These are phyloP conservation scores for Venturia nashicola DNA, from an alignment of 2,329 filamentous ascomycete species.

Conservation along the genomic window DNA sequence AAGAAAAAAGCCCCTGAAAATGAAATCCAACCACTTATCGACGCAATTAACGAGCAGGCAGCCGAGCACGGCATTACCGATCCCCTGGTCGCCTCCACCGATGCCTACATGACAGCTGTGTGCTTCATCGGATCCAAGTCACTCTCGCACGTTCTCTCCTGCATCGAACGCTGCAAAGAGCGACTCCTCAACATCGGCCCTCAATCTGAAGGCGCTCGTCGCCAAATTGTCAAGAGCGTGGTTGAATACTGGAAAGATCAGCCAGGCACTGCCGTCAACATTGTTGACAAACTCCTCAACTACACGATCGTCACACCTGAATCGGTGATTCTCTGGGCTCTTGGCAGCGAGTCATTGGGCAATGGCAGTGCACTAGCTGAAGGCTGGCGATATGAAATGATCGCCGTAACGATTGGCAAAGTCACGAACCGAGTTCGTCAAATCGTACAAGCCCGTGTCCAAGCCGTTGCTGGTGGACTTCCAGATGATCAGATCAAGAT, in stretches of 20 bases:
- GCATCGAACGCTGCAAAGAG: slow-evolving; percentile 89
- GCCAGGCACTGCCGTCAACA: slow-evolving; percentile 80
- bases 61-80: slow-evolving; percentile 55
- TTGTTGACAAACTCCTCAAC: slow-evolving; percentile 93
- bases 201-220: slow-evolving; percentile 60
- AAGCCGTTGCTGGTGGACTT: slow-evolving; percentile 15
- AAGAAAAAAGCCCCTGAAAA: slow-evolving; percentile 76
- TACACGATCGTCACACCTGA: slow-evolving; percentile 85
- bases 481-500: slow-evolving; percentile 40
- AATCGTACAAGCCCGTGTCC: slow-evolving; percentile 53
- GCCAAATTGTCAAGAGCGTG: slow-evolving; percentile 82
- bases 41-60: slow-evolving; percentile 70
- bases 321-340: slow-evolving; percentile 80
- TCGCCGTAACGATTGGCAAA: slow-evolving; percentile 78
- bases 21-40: slow-evolving; percentile 71
- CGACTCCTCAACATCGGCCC: slow-evolving; percentile 69
- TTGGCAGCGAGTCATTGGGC: slow-evolving; percentile 48
- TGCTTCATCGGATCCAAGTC: slow-evolving; percentile 93
- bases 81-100: slow-evolving; percentile 73
- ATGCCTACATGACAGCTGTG: slow-evolving; percentile 87
- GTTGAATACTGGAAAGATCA: slow-evolving; percentile 90
- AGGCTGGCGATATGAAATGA: slow-evolving; percentile 76
- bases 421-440: slow-evolving; percentile 79
- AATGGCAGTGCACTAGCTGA: slow-evolving; percentile 58
- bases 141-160: slow-evolving; percentile 86